Evolutionary conservation across 495 filamentous ascomycete genomes (phyloP).

Genomic region (Tuber calosporum): DNA sequence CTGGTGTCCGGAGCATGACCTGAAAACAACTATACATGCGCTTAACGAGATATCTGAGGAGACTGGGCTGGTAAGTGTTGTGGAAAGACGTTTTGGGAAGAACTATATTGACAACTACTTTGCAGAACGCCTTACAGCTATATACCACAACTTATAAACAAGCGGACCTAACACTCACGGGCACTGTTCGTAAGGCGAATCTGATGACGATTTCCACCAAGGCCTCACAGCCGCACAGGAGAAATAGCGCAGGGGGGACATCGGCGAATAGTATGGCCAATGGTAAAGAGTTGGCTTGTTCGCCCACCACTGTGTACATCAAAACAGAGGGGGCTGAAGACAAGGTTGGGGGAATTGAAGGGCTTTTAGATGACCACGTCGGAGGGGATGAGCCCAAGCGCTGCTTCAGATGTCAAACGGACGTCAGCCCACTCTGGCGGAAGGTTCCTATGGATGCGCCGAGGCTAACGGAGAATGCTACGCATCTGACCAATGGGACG

Average conservation of each 20-base stretch:
- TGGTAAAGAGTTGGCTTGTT: constrained; percentile 38
- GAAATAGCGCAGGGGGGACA: constrained; percentile 33
- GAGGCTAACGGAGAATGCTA: constrained; percentile 26
- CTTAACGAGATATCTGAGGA: constrained; percentile 66
- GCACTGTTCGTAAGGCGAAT: constrained; percentile 82
- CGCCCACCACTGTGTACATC: constrained; percentile 38
- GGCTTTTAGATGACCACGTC: constrained; percentile 36
- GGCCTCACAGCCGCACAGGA: constrained; percentile 37
- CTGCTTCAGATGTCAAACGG: constrained; percentile 33
- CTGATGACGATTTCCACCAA: constrained; percentile 47
- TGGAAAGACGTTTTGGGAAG: neutral
- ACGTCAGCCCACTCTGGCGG: constrained; percentile 40
- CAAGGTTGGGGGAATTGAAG: constrained; percentile 33
- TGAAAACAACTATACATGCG: constrained; percentile 63
- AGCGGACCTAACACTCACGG: constrained; percentile 79
- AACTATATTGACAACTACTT: constrained; percentile 39
- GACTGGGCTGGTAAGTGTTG: constrained; percentile 43
- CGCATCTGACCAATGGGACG: constrained; percentile 33
- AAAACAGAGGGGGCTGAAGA: constrained; percentile 36
- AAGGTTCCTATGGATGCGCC: constrained; percentile 32
- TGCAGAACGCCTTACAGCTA: constrained; percentile 69
- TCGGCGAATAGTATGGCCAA: constrained; percentile 22
- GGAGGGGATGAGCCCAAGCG: constrained; percentile 38
- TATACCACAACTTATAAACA: constrained; percentile 88
- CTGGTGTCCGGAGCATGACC: constrained; percentile 81